Evolutionary conservation across 2,329 filamentous ascomycete genomes (phyloP), one percentile per base, ranked within the genome.

Genomic region (Ceratocystis colombiana): DNA sequence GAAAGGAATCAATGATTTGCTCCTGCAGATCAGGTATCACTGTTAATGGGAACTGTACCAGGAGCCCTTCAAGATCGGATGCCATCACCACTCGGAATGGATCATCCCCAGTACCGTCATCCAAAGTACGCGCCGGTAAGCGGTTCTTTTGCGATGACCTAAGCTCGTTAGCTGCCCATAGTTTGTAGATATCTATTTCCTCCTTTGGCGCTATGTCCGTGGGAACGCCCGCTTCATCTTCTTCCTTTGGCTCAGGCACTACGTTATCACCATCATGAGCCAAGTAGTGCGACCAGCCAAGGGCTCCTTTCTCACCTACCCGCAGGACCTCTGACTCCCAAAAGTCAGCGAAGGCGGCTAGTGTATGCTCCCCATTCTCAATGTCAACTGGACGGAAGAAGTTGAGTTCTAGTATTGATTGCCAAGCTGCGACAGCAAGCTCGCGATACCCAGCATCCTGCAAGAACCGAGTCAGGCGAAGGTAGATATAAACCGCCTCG

Each of bases 281-380:
- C 15, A 77, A 74, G 70, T 79, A 85, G n/a, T 77, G 71, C 1
- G 71, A 73, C 91, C 91, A 96, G 0, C 91, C 90, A 68, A 80
- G 78, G 2, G 90, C 86, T 1, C 78, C 79, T 0, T 76, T 72
- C 70, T 97, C 93, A 8, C 93, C 93, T 65, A 96, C 82, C 5
- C 93, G 83, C 0, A 88, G 79, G 0, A 84, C 80, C 72, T 96
- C 93, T 66, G 85, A 89, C 68, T 96, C 90, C 94, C 94, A 97
- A 69, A 94, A 96, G 1, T 86, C 67, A 3, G 25, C 10, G 64
- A 46, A 37, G 37, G n/a, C 69, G 70, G 33, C 10, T n/a, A 59
- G 17, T n/a, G 25, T n/a, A 37, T 59, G 5, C 55, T 71, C 65
- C 1, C 71, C 69, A 50, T 71, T 61, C n/a, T 71, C 65, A 2